Base-by-base conservation (phyloP, 1,284 basidiomycete genomes). In the Ceraceosorus guamensis region DNA sequence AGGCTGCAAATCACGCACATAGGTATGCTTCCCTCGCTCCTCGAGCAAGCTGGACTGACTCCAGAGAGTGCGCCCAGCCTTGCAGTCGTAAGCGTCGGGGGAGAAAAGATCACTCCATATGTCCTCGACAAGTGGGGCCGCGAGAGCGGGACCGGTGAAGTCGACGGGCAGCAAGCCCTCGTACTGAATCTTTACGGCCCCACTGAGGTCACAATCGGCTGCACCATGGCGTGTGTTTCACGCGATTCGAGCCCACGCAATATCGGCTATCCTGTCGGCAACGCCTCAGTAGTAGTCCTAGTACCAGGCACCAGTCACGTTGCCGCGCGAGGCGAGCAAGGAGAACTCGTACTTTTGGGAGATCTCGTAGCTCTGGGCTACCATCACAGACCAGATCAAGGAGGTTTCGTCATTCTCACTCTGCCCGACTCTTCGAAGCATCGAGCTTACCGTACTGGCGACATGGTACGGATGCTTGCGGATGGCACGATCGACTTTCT, bases 151-250 rank as follows among this genome's bases (percentile, higher is more conserved):
- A 50, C 59, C 5, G 62, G 52, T 14, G 10, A 53, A 7, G 24
- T 24, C 24, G 24, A 24, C 24, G 24, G 24, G 24, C 18, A 41
- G 3, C 30, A 54, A 8, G 41, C 39, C 11, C 57, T 67, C 3
- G 62, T 73, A 5, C 56, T 72, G 41, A 72, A 75, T 33, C 66
- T 67, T 0, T 75, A 75, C 48, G 72, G 72, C 16, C 72, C 72
- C 2, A 75, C 71, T 13, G 72, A 75, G 53, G 68, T 66, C 4
- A 67, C 71, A 3, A 75, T 75, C 50, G 71, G 71, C 45, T 73
- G 63, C 52, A 73, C 71, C 31, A 57, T 66, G 30, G 63, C 67
- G 31, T 59, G 60, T 6, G 61, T 74, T 31, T 44, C 30, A 33
- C 52, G 58, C 39, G 35, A 31, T 0, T 56, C 63, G 14, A 57